Percentiles rank a stretch among this genome's conserved stretches.
These are phyloP conservation scores for Aspergillus fischeri DNA, from an alignment of 2,329 filamentous ascomycete genomes.

Conservation along the genomic window DNA sequence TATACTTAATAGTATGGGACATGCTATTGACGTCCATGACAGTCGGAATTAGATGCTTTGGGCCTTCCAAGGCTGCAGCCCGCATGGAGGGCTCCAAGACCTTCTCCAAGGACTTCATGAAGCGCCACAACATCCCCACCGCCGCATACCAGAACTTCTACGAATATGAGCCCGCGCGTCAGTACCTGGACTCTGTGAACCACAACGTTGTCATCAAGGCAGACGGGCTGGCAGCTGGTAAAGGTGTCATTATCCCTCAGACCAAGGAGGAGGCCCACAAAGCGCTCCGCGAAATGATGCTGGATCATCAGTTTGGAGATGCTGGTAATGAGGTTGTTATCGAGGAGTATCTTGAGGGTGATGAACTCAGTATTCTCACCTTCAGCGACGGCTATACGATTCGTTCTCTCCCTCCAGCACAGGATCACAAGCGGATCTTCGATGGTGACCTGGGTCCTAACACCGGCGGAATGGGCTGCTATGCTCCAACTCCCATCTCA, in stretches of 20 bases:
- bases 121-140: constrained; percentile 81
- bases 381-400: constrained; percentile 89
- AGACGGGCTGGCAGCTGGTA: constrained; percentile 84
- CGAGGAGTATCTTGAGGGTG: constrained; percentile 86
- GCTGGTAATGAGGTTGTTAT: constrained; percentile 92
- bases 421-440: constrained; percentile 93
- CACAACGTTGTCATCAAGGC: constrained; percentile 92
- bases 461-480: constrained; percentile 97
- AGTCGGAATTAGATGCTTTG: constrained; percentile 77
- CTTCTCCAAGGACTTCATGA: constrained; percentile 98
- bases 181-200: constrained; percentile 67
- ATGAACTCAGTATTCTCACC: constrained; percentile 86
- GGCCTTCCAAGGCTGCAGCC: constrained; percentile 78
- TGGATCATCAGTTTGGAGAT: constrained; percentile 76
- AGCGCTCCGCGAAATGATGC: constrained; percentile 85
- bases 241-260: constrained; percentile 86
- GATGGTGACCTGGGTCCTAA: constrained; percentile 90
- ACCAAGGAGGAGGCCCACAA: constrained; percentile 76
- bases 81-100: constrained; percentile 95
- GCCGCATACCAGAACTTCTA: constrained; percentile 87
- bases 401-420: constrained; percentile 78
- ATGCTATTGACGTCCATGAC: constrained; percentile 2
- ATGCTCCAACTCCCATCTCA: constrained; percentile 81
- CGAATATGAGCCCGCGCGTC: constrained; percentile 65
- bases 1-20: neutral